Percentiles rank a stretch among this genome's conserved stretches.
Evolutionary conservation across 2,329 filamentous ascomycete genomes (phyloP).

Genomic region (Exutisphaerella laricina): DNA sequence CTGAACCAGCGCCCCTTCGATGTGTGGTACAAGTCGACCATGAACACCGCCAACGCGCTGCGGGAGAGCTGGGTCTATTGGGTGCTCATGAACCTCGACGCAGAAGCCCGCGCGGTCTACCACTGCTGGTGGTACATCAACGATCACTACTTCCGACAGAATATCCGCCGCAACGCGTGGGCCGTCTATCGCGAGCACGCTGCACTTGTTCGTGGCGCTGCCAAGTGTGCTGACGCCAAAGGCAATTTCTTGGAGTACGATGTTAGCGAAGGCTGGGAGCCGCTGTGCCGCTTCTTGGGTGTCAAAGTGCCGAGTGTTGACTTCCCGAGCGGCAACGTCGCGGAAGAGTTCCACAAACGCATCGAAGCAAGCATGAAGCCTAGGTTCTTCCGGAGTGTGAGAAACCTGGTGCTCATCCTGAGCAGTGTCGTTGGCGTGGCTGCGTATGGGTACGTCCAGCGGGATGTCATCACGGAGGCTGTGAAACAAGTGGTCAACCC

Average conservation of each 20-base stretch:
- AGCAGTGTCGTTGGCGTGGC: neutral
- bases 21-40: constrained; percentile 2
- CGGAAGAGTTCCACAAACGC: neutral
- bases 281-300: neutral
- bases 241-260: constrained; percentile 1
- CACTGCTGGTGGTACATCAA: constrained; percentile 1
- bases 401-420: neutral
- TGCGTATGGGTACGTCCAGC: neutral
- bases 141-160: neutral
- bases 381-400: neutral
- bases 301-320: neutral
- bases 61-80: constrained; percentile 1
- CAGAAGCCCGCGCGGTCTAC: constrained; percentile 1
- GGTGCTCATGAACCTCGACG: constrained; percentile 3
- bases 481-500: neutral
- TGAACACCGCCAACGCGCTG: neutral
- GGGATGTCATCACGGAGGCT: neutral
- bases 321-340: constrained; percentile 1
- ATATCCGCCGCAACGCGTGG: constrained; percentile 1
- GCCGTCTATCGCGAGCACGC: neutral
- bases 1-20: constrained; percentile 3
- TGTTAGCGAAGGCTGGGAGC: constrained; percentile 6
- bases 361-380: neutral
- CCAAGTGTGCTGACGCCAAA: neutral
- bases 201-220: neutral